Evolutionary conservation across 2,329 filamentous ascomycete genomes (phyloP).

Genomic region (Zasmidium citrigriseum): DNA sequence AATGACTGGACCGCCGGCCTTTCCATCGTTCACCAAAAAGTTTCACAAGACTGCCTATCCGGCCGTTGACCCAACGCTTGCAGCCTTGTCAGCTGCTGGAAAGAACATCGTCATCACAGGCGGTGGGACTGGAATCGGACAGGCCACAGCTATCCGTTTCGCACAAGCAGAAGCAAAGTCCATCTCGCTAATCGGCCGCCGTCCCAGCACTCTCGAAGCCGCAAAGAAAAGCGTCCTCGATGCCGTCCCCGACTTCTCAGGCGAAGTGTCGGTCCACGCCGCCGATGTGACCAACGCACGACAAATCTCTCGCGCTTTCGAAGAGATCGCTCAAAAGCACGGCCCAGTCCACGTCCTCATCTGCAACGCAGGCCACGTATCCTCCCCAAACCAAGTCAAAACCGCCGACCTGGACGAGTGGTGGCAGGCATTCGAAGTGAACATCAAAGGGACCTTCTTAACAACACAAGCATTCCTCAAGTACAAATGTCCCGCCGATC

Average conservation of each 20-base stretch:
- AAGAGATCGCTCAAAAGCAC: slow-evolving; percentile 33
- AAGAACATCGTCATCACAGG: slow-evolving; percentile 24
- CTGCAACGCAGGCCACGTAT: slow-evolving; percentile 38
- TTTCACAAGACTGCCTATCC: slow-evolving; percentile 21
- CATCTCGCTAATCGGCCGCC: slow-evolving; percentile 30
- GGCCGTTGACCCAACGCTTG: slow-evolving; percentile 12
- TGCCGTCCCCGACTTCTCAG: too few species aligned
- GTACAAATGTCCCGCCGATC: too few species aligned
- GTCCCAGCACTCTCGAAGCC: slow-evolving; percentile 39
- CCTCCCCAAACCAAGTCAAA: slow-evolving; percentile 30
- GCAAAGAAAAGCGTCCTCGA: slow-evolving; percentile 38
- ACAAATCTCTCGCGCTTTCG: slow-evolving; percentile 11
- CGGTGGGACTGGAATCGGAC: slow-evolving; percentile 20
- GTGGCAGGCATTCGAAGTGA: slow-evolving; percentile 33
- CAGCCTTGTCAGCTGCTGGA: slow-evolving; percentile 9
- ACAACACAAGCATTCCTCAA: slow-evolving; percentile 39
- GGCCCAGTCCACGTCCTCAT: slow-evolving; percentile 43
- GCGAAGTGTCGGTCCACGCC: too few species aligned
- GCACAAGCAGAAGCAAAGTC: slow-evolving; percentile 15
- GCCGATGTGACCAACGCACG: too few species aligned
- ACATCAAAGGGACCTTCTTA: slow-evolving; percentile 37
- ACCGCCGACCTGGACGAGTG: slow-evolving; percentile 31
- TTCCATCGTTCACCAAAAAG: slow-evolving; percentile 13
- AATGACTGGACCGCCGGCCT: too few species aligned
- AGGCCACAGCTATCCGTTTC: slow-evolving; percentile 17